Percentiles rank a stretch among this genome's conserved stretches.
These are phyloP conservation scores for Trichoderma simmonsii DNA, from an alignment of 2,329 filamentous ascomycete genomes.

Conservation along the genomic window DNA sequence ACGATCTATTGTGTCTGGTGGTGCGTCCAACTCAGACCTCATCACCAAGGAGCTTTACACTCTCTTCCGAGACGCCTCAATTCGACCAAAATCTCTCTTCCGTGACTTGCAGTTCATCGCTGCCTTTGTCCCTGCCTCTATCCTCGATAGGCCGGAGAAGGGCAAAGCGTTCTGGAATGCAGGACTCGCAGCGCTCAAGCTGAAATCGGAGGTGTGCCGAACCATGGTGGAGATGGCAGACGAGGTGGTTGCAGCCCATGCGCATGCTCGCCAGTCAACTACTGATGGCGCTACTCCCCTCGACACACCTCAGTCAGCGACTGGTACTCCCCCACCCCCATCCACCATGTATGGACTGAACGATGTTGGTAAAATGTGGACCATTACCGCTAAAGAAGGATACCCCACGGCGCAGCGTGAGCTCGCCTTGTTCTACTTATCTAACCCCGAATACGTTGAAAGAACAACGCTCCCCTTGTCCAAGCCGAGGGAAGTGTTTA, in stretches of 20 bases:
- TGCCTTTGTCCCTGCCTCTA: conserved; percentile 58
- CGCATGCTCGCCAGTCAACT: conserved; percentile 54
- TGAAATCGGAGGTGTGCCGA: conserved; percentile 83
- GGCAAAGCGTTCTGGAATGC: conserved; percentile 88
- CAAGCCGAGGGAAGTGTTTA: conserved; percentile 84
- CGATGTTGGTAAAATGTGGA: conserved; percentile 85
- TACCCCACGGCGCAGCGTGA: conserved; percentile 81
- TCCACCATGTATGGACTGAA: conserved; percentile 66
- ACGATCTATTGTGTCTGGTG: conserved; percentile 48
- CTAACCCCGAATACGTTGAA: conserved; percentile 79
- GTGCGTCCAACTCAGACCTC: conserved; percentile 56
- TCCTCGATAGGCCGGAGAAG: conserved; percentile 60
- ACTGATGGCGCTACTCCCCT: conserved; percentile 31
- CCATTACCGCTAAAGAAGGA: conserved; percentile 91
- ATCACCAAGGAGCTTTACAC: conserved; percentile 65
- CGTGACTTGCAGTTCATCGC: conserved; percentile 75
- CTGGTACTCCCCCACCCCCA: conserved; percentile 45
- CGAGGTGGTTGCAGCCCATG: conserved; percentile 58
- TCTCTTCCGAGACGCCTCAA: conserved; percentile 63
- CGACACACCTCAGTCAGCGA: conserved; percentile 34
- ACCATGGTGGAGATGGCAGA: conserved; percentile 67
- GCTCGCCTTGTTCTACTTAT: conserved; percentile 88
- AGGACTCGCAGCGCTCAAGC: conserved; percentile 77
- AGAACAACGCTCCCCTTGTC: conserved; percentile 80
- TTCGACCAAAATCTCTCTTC: conserved; percentile 77